Base-by-base conservation (phyloP, 768 basidiomycete species). In the Mycena metata region DNA sequence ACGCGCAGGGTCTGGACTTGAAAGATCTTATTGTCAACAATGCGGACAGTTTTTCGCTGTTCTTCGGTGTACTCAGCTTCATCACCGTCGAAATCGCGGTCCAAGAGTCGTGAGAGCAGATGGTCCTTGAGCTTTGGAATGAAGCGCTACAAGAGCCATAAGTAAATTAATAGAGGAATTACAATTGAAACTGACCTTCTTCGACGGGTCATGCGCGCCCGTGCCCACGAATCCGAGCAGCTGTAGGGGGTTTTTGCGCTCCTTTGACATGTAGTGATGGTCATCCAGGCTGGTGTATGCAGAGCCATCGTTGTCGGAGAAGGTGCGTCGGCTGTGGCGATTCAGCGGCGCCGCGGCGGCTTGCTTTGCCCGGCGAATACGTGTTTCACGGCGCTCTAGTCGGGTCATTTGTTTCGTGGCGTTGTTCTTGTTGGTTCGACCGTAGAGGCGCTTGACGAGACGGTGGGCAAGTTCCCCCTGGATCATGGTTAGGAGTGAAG, bases 381-480 rank as follows among this genome's bases (percentile, higher is more conserved):
- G 57, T 19, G 49, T 63, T n/a, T 71, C 67, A 5, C 69, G 68
- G 12, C 72, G 56, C 42, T 73, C 60, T 17, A 64, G 60, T 21
- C 36, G 72, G 0, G 77, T 76, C 30, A 83, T 81, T 36, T 79
- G 76, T 1, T 39, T 33, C 0, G 49, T 71, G 19, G 71, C 69
- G n/a, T 73, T 58, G 33, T 69, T 76, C 67, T 83, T 82, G 74
- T 79, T 82, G 2, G 78, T 80, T 0, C 72, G 55, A 0, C 67
- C 51, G 54, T 82, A 85, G 23, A 79, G 77, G 0, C 65, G 55
- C 71, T 86, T 85, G 30, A 81, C 76, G 0, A 65, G 62, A 0
- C 73, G 67, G 62, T 86, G 85, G 47, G 82, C 79, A 0, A 78
- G 75, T 60, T 86, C 83, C 0, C 80, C 80, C 82, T 84, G 52